Evolutionary conservation across 176 grass and related monocot genomes (phyloP), one percentile per base, ranked within the genome.

Genomic region (Zoysia japonica): DNA sequence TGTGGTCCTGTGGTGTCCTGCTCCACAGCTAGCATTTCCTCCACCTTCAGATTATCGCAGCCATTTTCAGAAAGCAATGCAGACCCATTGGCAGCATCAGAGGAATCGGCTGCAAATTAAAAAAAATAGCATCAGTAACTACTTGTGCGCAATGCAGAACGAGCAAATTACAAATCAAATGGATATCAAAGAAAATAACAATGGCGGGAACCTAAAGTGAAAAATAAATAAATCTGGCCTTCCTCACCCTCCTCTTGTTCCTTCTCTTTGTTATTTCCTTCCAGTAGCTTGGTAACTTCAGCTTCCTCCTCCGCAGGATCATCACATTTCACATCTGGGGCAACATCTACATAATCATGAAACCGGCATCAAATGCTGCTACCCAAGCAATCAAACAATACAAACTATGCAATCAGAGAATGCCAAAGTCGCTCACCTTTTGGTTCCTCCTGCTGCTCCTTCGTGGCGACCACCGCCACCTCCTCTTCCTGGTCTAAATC

Each of bases 401-500:
- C 46, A 71, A 65, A 49, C 11, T 68, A 36, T 36, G 1, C n/a
- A 37, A 65, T 61, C 3, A 75, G 11, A 20, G 17, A 36, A 67
- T 59, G 5, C 28, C 12, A 52, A 61, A 61, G 2, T 10, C 45
- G 14, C 75, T 85, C 43, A 93, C 91, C 87, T 66, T 84, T 46
- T 2, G 28, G 73, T 13, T 79, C 65, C 19, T 28, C 79, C 51
- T 80, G 49, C 60, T 56, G n/a, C 61, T 41, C 69, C 60, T 84
- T 86, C 47, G 51, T 45, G n/a, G 19, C 12, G 5, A 36, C 17
- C 41, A 28, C 65, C 43, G 55, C 46, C 36, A 63, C 67, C 5
- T 75, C 66, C 12, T 85, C 91, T 51, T 90, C 77, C 54, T 64
- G 75, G 19, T 82, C 85, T 16, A 92, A 85, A 76, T 41, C 16